Conservation (phyloP, 306 rosid species). For the Trichosanthes truncata region DNA sequence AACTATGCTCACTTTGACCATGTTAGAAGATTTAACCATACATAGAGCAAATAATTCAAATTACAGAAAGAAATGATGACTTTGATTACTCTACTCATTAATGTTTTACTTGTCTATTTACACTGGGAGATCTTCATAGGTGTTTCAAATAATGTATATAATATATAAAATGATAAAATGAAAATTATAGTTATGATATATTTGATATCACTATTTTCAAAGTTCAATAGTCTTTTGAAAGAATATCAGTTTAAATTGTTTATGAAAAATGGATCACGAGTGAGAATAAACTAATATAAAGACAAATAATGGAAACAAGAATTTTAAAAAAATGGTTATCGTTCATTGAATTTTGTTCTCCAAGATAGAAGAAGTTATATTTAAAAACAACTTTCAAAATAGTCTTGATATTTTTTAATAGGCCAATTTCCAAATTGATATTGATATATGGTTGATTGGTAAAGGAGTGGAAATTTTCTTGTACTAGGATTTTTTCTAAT, state of each 20-base stretch:
- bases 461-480: not conserved
- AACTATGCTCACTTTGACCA: too few relatives aligned
- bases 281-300: not conserved
- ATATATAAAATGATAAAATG: not conserved
- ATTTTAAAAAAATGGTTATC: not conserved
- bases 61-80: too few relatives aligned
- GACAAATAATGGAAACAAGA: not conserved
- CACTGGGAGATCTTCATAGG: not conserved
- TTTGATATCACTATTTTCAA: not conserved
- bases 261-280: not conserved
- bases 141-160: not conserved
- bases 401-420: not conserved
- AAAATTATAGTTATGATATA: not conserved
- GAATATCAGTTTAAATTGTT: not conserved
- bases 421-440: not conserved
- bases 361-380: not conserved
- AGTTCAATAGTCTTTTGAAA: not conserved
- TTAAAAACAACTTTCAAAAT: not conserved
- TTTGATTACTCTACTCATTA: too few relatives aligned
- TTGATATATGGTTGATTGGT: not conserved
- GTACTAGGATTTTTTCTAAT: too few relatives aligned
- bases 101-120: too few relatives aligned
- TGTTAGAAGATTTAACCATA: too few relatives aligned
- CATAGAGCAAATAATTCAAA: too few relatives aligned
- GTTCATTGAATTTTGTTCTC: not conserved